Percentiles rank a stretch among this genome's conserved stretches.
phyloP scores from a whole-genome alignment of 202 grass and related monocot genomes.

The Musa balbisiana region DNA sequence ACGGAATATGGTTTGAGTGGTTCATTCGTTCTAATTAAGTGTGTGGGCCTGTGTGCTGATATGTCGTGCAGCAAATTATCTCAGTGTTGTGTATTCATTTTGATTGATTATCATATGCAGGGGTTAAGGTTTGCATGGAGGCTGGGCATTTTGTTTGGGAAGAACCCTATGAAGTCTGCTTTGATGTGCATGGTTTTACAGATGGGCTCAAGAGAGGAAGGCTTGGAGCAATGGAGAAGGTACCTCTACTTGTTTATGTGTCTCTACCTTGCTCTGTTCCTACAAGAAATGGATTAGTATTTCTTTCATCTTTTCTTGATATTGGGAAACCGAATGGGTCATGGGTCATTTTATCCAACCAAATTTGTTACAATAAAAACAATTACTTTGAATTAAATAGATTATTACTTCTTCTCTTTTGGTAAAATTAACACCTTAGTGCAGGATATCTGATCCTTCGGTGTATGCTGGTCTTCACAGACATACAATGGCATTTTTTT shows the following conservation, averaged over 20 bases:
- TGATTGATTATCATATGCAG: not conserved
- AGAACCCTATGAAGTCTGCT: conserved; percentile 28
- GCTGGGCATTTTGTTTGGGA: conserved; percentile 12
- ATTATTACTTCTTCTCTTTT: no score
- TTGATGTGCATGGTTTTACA: conserved; percentile 6
- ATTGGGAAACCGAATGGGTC: no score
- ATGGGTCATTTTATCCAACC: not conserved
- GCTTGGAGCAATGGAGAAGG: conserved; percentile 31
- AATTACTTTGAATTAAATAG: not conserved
- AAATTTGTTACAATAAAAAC: not conserved
- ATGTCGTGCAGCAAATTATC: not conserved
- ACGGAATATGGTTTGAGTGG: no score
- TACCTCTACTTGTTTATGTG: not conserved
- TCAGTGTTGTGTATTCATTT: not conserved
- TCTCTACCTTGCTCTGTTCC: no score
- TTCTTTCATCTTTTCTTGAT: no score
- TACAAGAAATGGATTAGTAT: no score
- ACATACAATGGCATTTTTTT: not conserved
- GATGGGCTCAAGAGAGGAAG: conserved; percentile 38
- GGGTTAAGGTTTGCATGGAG: conserved; percentile 28
- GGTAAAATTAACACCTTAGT: not conserved
- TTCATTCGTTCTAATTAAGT: not conserved
- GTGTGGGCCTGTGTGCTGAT: not conserved
- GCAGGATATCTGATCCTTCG: not conserved
- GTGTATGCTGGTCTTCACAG: not conserved